Conservation (phyloP, 306 rosid genomes). For the Herpetospermum pedunculosum region DNA sequence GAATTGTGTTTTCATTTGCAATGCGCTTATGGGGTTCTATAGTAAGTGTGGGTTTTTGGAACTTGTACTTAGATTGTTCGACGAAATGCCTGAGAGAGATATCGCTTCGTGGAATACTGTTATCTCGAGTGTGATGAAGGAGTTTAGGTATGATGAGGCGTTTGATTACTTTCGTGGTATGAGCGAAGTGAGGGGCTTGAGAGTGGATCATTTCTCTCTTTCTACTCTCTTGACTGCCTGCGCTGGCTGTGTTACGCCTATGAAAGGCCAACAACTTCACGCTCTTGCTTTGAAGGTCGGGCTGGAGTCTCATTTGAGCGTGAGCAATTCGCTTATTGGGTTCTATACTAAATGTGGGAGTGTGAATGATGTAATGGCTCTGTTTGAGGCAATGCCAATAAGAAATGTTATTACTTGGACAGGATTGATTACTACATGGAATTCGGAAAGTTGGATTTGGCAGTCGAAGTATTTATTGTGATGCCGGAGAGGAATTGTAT, state of each 20-base stretch:
- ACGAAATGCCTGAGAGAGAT: conserved; percentile 40
- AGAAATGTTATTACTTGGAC: conserved; percentile 75
- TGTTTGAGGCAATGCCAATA: conserved; percentile 46
- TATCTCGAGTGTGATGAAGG: conserved; percentile 37
- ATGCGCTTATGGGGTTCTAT: conserved; percentile 56
- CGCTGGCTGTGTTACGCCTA: conserved; percentile 16
- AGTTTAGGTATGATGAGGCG: conserved; percentile 24
- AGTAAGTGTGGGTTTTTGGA: conserved; percentile 32
- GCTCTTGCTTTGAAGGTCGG: conserved; percentile 57
- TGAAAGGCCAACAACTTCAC: conserved; percentile 51
- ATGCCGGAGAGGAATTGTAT: conserved; percentile 52
- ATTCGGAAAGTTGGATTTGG: conserved; percentile 46
- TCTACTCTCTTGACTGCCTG: conserved; percentile 60
- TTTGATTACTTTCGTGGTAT: conserved; percentile 39
- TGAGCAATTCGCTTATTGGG: conserved; percentile 59
- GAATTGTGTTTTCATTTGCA: conserved; percentile 43
- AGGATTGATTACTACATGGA: conserved; percentile 54
- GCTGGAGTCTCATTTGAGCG: conserved; percentile 47
- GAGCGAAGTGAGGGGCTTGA: conserved; percentile 25
- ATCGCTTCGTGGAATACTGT: conserved; percentile 63
- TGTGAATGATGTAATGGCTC: conserved; percentile 26
- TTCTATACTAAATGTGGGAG: conserved; percentile 43
- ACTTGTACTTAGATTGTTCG: conserved; percentile 36
- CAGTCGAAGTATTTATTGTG: conserved; percentile 39
- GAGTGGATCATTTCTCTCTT: conserved; percentile 43